Conservation (phyloP, 2,329 filamentous ascomycete genomes). For the Nemania serpens region DNA sequence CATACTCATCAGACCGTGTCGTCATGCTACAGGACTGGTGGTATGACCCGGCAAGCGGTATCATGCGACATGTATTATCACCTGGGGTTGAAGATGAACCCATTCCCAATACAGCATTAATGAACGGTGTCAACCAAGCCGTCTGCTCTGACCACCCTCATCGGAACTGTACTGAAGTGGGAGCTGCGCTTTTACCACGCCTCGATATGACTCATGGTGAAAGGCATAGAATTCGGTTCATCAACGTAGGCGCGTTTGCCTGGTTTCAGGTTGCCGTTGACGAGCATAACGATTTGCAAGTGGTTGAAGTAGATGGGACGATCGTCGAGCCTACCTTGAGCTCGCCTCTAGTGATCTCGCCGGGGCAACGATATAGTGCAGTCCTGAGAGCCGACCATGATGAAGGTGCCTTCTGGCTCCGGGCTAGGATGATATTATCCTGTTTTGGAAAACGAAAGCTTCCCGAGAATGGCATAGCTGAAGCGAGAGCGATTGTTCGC, state of each 20-base stretch:
- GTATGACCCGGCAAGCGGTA: slow-evolving; percentile 55
- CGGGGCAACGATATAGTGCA: slow-evolving; percentile 73
- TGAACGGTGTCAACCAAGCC: slow-evolving; percentile 50
- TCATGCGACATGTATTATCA: slow-evolving; percentile 45
- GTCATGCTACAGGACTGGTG: slow-evolving; percentile 74
- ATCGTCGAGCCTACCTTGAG: slow-evolving; percentile 64
- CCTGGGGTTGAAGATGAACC: slow-evolving; percentile 50
- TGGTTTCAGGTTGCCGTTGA: slow-evolving; percentile 75
- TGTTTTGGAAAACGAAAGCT: slow-evolving; percentile 61
- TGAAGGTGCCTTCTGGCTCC: slow-evolving; percentile 64
- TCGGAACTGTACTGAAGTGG: slow-evolving; percentile 51
- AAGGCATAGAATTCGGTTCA: slow-evolving; percentile 67
- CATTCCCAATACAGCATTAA: slow-evolving; percentile 51
- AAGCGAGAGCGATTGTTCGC: slow-evolving; percentile 54
- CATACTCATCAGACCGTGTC: slow-evolving; percentile 62
- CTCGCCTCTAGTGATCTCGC: slow-evolving; percentile 66
- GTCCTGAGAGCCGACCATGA: slow-evolving; percentile 65
- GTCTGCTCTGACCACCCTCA: slow-evolving; percentile 46
- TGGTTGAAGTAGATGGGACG: slow-evolving; percentile 74
- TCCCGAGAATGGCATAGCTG: slow-evolving; percentile 48
- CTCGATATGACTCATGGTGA: slow-evolving; percentile 57
- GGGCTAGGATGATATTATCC: slow-evolving; percentile 63
- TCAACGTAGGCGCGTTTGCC: slow-evolving; percentile 73
- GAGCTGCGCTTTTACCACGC: slow-evolving; percentile 44
- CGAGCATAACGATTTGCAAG: slow-evolving; percentile 55